These are phyloP conservation scores for Striga hermonthica DNA, from an alignment of 305 asterid genomes.

Conservation along the genomic window DNA sequence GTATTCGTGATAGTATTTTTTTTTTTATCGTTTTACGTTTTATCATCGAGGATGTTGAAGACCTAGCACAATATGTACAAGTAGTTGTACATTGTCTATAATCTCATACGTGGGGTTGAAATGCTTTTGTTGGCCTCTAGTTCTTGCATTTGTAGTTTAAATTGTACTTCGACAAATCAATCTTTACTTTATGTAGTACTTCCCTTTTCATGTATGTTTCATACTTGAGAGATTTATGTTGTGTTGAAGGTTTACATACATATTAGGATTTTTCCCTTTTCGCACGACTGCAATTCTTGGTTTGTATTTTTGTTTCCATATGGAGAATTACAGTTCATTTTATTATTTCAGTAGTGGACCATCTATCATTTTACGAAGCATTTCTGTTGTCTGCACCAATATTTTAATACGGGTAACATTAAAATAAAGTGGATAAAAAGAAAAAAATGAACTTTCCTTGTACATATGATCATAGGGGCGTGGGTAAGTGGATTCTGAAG, in stretches of 20 bases:
- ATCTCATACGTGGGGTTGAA: neutral
- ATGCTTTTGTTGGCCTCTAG: neutral
- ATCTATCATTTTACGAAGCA: conserved; percentile 11
- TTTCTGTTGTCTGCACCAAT: conserved; percentile 10
- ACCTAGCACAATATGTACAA: neutral
- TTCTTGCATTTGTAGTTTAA: neutral
- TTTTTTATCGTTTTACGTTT: conserved; percentile 1
- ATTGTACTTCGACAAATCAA: neutral
- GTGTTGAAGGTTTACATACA: neutral
- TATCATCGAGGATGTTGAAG: conserved; percentile 2
- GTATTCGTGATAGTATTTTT: conserved; percentile 15
- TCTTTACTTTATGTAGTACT: neutral
- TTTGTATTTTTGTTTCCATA: neutral
- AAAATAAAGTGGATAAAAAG: neutral
- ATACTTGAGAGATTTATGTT: neutral
- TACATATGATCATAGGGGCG: conserved; percentile 52
- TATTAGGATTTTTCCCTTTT: neutral
- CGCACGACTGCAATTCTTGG: neutral
- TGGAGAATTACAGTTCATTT: neutral
- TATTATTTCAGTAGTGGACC: neutral
- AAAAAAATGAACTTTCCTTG: neutral
- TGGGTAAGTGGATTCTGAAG: conserved; percentile 92
- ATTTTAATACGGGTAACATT: conserved; percentile 1
- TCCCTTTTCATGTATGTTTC: neutral
- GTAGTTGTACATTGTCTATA: conserved; percentile 15